Evolutionary conservation across 768 basidiomycete genomes (phyloP).

Genomic region (Leucosporidium yakuticum): DNA sequence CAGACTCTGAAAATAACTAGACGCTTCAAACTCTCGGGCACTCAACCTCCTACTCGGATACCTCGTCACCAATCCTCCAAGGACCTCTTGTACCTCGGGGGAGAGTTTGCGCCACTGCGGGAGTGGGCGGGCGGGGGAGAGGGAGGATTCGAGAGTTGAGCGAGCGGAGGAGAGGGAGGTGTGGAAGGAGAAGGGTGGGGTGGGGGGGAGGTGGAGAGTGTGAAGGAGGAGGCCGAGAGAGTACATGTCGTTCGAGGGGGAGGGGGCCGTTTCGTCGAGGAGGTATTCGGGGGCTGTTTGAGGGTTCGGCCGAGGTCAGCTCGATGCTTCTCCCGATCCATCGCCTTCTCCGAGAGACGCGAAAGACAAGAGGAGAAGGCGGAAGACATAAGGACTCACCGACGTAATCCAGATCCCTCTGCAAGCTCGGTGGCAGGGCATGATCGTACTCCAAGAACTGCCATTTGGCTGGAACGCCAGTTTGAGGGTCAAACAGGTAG

Average conservation of each 20-base stretch:
- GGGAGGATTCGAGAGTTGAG: conserved; percentile 41
- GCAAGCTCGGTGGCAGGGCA: conserved; percentile 68
- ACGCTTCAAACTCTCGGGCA: conserved; percentile 60
- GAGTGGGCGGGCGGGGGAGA: conserved; percentile 22
- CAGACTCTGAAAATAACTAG: conserved; percentile 73
- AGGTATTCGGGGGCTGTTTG: conserved; percentile 83
- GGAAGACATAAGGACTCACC: conserved; percentile 40
- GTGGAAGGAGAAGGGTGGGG: conserved; percentile 79
- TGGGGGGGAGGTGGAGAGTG: conserved; percentile 76
- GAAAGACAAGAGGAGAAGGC: background rate
- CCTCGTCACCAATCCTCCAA: conserved; percentile 73
- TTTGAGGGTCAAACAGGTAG: conserved; percentile 57
- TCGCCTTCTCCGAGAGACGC: too few species aligned
- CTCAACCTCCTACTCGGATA: conserved; percentile 66
- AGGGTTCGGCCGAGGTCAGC: background rate
- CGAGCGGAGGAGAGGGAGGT: conserved; percentile 43
- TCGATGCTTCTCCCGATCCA: background rate
- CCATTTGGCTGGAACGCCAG: conserved; percentile 70
- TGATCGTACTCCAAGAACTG: conserved; percentile 85
- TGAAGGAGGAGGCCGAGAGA: conserved; percentile 85
- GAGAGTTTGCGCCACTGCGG: conserved; percentile 54
- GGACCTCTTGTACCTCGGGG: conserved; percentile 62
- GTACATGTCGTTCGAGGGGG: conserved; percentile 87
- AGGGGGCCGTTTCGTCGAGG: conserved; percentile 68
- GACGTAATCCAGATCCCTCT: conserved; percentile 91